Percentiles rank a stretch among this genome's conserved stretches.
Conservation (phyloP, 2,329 filamentous ascomycete species). For the Xylariaceae sp. region DNA sequence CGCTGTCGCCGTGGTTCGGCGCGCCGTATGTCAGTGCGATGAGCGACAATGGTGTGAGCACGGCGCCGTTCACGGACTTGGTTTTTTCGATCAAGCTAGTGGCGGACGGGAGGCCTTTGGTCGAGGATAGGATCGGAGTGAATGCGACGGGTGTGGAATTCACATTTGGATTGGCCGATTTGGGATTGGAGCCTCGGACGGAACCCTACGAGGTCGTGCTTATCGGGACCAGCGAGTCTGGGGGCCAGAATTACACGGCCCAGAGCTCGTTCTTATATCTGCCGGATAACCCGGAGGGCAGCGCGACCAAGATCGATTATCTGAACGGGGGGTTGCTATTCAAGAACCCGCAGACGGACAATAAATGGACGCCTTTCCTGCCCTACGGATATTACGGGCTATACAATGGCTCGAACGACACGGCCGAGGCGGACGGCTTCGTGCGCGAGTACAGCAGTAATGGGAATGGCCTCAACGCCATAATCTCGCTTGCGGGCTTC, state of each 20-base stretch:
- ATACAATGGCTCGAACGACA: slow-evolving; percentile 41
- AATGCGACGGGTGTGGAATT: slow-evolving; percentile 42
- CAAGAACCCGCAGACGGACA: slow-evolving; percentile 40
- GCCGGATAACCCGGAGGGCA: slow-evolving; percentile 46
- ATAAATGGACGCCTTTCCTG: slow-evolving; percentile 44
- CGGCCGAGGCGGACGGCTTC: slow-evolving; percentile 36
- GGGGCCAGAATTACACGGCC: slow-evolving; percentile 40
- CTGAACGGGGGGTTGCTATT: slow-evolving; percentile 47
- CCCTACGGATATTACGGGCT: slow-evolving; percentile 49
- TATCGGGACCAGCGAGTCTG: slow-evolving; percentile 37
- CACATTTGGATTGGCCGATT: slow-evolving; percentile 40
- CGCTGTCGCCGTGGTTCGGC: slow-evolving; percentile 46
- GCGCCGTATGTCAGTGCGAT: slow-evolving; percentile 37
- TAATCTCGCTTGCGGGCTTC: slow-evolving; percentile 47
- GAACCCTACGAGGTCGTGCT: slow-evolving; percentile 45
- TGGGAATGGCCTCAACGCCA: slow-evolving; percentile 46
- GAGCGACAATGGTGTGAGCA: slow-evolving; percentile 16
- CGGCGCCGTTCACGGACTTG: slow-evolving; percentile 31
- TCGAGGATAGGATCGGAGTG: slow-evolving; percentile 39
- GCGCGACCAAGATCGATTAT: slow-evolving; percentile 50
- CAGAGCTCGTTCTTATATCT: slow-evolving; percentile 45
- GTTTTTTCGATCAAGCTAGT: slow-evolving; percentile 43
- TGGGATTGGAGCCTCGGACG: slow-evolving; percentile 38
- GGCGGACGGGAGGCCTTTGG: slow-evolving; percentile 34
- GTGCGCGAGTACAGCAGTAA: slow-evolving; percentile 43